Evolutionary conservation across 768 basidiomycete genomes (phyloP).

Genomic region (Naematelia aurantialba): DNA sequence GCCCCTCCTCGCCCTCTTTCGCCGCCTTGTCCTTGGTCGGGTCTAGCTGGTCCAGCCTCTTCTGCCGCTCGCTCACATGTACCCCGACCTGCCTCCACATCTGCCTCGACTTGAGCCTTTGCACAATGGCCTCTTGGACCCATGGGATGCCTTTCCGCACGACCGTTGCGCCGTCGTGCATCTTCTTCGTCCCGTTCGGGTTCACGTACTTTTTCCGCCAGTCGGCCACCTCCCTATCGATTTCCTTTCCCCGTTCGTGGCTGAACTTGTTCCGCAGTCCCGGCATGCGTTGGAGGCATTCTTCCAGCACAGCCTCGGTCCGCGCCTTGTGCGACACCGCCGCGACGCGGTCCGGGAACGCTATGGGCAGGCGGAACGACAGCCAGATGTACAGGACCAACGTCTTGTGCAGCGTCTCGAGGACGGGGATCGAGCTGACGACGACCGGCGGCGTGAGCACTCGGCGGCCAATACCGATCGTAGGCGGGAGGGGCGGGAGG

Average conservation of each 20-base stretch:
- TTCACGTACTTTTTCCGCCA: conserved; percentile 19
- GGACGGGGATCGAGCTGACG: conserved; percentile 37
- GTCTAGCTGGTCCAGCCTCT: too few relatives aligned
- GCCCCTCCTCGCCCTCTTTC: too few relatives aligned
- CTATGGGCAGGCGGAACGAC: conserved; percentile 63
- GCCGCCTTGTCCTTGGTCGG: too few relatives aligned
- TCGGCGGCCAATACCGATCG: conserved; percentile 3
- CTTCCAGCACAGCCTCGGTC: conserved; percentile 67
- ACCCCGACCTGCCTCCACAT: conserved; percentile 22
- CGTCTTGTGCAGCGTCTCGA: conserved; percentile 75
- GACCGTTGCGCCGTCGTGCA: background rate
- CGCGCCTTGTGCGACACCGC: conserved; percentile 60
- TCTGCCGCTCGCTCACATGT: too few relatives aligned
- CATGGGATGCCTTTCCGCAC: conserved; percentile 2
- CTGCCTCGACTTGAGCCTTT: conserved; percentile 18
- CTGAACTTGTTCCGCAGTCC: conserved; percentile 22
- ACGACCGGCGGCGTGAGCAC: conserved; percentile 26
- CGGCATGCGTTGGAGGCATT: conserved; percentile 51
- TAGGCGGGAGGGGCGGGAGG: conserved; percentile 30
- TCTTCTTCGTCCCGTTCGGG: conserved; percentile 19
- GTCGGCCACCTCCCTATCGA: conserved; percentile 17
- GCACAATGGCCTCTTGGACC: conserved; percentile 11
- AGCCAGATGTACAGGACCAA: conserved; percentile 83
- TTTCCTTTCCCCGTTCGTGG: too few relatives aligned
- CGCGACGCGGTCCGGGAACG: conserved; percentile 60